phyloP scores from a whole-genome alignment of 345 rosid genomes.

The Cardiospermum halicacabum region DNA sequence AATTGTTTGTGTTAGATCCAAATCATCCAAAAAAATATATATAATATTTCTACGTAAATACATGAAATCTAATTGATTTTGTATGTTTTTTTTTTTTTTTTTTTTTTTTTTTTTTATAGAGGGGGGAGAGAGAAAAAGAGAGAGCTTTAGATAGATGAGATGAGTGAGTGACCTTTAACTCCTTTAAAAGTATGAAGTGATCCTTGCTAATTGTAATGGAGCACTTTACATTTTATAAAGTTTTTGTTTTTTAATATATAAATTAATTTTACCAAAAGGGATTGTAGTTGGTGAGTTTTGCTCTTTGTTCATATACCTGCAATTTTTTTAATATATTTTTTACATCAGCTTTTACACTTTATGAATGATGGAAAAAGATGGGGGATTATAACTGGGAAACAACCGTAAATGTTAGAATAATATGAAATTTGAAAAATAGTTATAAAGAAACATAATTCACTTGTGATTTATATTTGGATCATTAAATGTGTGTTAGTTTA shows the following conservation, averaged over 20 bases:
- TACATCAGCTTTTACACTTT: constrained; percentile 31
- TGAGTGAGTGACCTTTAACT: constrained; percentile 35
- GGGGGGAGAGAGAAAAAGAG: constrained; percentile 11
- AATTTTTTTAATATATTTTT: too few species aligned
- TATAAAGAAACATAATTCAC: too few species aligned
- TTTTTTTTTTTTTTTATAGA: too few species aligned
- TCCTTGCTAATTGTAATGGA: constrained; percentile 47
- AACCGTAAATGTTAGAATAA: background rate
- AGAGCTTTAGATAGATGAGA: constrained; percentile 12
- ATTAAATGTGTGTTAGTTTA: too few species aligned
- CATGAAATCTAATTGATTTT: constrained; percentile 51
- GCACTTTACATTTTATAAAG: constrained; percentile 30
- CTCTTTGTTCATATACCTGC: constrained; percentile 13
- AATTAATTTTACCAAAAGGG: constrained; percentile 17
- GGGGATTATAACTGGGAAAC: constrained; percentile 9
- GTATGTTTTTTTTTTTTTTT: too few species aligned
- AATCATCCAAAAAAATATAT: constrained; percentile 30
- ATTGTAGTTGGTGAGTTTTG: background rate
- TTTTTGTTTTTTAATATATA: constrained; percentile 14
- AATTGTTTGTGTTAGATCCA: constrained; percentile 30
- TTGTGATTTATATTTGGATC: too few species aligned
- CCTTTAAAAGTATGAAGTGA: constrained; percentile 34
- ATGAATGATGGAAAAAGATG: constrained; percentile 12
- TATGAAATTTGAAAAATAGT: too few species aligned
- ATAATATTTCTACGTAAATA: constrained; percentile 49